These are phyloP conservation scores for Lycium barbarum DNA, from an alignment of 257 asterid genomes.

Conservation along the genomic window DNA sequence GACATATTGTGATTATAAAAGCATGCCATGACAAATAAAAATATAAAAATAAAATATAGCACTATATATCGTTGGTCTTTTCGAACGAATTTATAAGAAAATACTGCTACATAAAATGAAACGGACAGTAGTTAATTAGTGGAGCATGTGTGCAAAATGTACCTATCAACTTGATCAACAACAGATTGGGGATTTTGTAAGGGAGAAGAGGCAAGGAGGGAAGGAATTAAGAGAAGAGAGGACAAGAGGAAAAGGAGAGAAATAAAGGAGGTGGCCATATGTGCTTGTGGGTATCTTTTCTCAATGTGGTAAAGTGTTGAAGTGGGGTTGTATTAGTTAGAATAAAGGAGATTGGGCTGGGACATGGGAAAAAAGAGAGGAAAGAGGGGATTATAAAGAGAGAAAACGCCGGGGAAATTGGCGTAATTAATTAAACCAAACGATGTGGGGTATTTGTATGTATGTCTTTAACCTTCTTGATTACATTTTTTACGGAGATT, in stretches of 20 bases:
- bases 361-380: background rate
- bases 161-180: slow-evolving; percentile 63
- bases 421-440: slow-evolving; percentile 3
- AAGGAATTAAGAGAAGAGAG: slow-evolving; percentile 33
- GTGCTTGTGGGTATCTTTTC: background rate
- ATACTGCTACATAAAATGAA: background rate
- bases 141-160: background rate
- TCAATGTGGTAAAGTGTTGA: background rate
- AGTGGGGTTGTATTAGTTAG: background rate
- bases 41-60: background rate
- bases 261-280: slow-evolving; percentile 44
- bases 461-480: background rate
- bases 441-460: background rate
- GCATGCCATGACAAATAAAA: background rate
- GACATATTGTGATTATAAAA: background rate
- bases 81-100: background rate
- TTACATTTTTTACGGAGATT: slow-evolving; percentile 8
- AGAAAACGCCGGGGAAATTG: background rate
- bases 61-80: background rate
- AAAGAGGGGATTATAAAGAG: background rate
- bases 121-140: background rate
- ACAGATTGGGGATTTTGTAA: slow-evolving; percentile 53
- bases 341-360: background rate
- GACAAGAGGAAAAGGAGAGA: slow-evolving; percentile 34
- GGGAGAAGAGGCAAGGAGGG: slow-evolving; percentile 50